Evolutionary conservation across 345 rosid species (phyloP), one percentile per base, ranked within the genome.

Genomic region (Salix koriyanagi): DNA sequence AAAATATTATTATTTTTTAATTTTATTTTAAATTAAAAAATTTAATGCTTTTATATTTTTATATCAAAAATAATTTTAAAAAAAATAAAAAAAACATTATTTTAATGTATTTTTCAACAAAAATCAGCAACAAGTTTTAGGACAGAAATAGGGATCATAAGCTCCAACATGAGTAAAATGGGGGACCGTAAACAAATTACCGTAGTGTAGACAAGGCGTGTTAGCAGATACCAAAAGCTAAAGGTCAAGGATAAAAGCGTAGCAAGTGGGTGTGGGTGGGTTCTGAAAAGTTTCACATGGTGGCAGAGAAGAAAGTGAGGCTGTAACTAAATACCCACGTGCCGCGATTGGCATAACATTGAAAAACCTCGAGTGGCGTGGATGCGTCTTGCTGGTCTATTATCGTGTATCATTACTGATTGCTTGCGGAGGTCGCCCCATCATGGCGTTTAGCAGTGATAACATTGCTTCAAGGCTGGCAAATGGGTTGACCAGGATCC

Each of bases 261-360:
- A 71, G n/a, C 65, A 71, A 54, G 30, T 61, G 54, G 23, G 77
- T 5, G 83, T 60, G 69, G 32, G 85, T 85, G 88, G 86, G 26
- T 65, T 85, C 88, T 87, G 90, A 85, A 87, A 87, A 87, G 90
- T 48, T 65, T 71, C 90, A 87, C 90, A 71, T 84, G 88, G 65
- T n/a, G 23, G 54, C 44, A 34, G 67, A 65, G 61, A 8, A 12
- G 58, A 74, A 52, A 74, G 58, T 5, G 25, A 18, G 46, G 60
- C 28, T 46, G 6, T 7, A 18, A 14, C 28, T 16, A 19, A 7
- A 14, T 4, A 46, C 18, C 18, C 52, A 46, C 52, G 14, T 46
- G 23, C 58, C 8, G 23, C 0, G 69, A 14, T 18, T 37, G 39
- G 61, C 32, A 18, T 4, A 16, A 25, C 23, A 60, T 37, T 2